Evolutionary conservation across 345 rosid genomes (phyloP).

Genomic region (Salix dunnii): DNA sequence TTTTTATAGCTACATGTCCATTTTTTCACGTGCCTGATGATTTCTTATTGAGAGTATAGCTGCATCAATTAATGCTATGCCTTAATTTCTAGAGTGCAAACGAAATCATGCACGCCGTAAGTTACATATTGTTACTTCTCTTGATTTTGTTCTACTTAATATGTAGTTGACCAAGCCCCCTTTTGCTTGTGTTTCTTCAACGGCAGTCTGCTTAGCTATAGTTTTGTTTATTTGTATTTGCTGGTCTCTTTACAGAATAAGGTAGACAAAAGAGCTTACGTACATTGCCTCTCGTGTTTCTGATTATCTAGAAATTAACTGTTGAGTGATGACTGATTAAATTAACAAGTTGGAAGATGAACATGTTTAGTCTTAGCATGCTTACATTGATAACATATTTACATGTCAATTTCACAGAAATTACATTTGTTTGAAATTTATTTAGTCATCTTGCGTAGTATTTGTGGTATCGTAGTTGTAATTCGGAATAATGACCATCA

Average conservation of each 20-base stretch:
- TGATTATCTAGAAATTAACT: too few relatives aligned
- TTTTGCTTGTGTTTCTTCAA: neutral
- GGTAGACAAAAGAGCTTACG: neutral
- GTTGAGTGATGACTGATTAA: too few relatives aligned
- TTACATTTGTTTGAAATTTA: neutral
- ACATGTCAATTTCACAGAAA: neutral
- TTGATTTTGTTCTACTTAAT: neutral
- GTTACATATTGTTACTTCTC: neutral
- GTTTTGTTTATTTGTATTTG: neutral
- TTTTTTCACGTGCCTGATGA: neutral
- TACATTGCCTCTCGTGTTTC: too few relatives aligned
- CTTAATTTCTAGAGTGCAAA: neutral
- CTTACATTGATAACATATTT: neutral
- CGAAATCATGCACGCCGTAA: neutral
- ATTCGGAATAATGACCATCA: neutral
- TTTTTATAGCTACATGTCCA: neutral
- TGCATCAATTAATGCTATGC: neutral
- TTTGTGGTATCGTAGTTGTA: neutral
- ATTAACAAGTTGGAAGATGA: neutral
- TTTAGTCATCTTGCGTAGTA: neutral
- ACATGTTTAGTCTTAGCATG: neutral
- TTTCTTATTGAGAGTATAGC: neutral
- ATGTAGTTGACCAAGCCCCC: neutral
- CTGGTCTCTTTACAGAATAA: neutral
- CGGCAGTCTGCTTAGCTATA: neutral